phyloP scores from a whole-genome alignment of 1,139 yeast species.

The Blastobotrys ciferrii region DNA sequence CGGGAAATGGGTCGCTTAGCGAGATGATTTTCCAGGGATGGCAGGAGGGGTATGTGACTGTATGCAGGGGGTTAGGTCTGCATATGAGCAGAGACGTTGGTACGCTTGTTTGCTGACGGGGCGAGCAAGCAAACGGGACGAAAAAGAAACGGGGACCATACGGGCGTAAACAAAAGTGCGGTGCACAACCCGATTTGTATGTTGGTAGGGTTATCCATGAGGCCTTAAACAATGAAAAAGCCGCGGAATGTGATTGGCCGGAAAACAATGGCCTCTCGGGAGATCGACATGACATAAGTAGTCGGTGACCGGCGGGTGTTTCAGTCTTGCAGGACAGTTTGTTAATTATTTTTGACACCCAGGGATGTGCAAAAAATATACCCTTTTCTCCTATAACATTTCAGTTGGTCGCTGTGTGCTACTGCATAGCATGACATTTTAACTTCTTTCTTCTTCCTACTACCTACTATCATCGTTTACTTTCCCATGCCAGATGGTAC shows the following conservation, averaged over 20 bases:
- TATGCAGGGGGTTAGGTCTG: not conserved
- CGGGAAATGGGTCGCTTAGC: no score
- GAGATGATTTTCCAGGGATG: no score
- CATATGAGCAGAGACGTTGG: not conserved
- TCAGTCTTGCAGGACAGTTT: not conserved
- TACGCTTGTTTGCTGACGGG: no score
- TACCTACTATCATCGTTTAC: not conserved
- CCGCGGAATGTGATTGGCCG: not conserved
- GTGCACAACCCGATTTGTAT: not conserved
- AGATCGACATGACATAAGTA: not conserved
- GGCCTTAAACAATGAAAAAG: slow-evolving; percentile 9
- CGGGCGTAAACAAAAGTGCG: no score
- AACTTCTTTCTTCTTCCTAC: not conserved
- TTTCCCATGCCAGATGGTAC: slow-evolving; percentile 2
- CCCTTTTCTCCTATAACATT: not conserved
- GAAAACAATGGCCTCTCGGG: not conserved
- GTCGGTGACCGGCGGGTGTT: not conserved
- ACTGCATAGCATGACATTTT: not conserved
- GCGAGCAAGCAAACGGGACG: no score
- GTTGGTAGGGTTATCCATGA: not conserved
- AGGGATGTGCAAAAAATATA: not conserved
- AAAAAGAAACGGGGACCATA: not conserved
- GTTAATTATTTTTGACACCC: not conserved
- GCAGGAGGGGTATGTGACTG: not conserved
- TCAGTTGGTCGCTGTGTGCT: not conserved